A percentile compares a stretch with the other conserved stretches of the same genome.
Conservation (phyloP, 2,329 filamentous ascomycete species). For the Aspergillus fijiensis region DNA sequence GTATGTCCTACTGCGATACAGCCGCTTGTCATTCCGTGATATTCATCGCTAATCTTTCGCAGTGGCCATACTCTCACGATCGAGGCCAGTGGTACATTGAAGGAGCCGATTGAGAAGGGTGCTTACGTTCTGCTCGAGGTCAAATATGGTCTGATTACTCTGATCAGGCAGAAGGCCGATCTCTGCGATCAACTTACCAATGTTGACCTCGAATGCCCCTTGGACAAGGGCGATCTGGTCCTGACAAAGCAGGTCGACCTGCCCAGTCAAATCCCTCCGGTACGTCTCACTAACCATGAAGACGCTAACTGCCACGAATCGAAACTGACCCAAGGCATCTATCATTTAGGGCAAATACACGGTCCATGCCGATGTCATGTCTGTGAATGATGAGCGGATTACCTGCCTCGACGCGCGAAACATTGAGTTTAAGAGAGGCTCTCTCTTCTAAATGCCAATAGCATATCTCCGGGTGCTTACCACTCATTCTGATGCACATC, state of each 20-base stretch:
- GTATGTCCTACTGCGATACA: slow-evolving; percentile 56
- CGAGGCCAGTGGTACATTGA: slow-evolving; percentile 72
- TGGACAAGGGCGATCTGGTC: slow-evolving; percentile 72
- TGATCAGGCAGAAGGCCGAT: slow-evolving; percentile 77
- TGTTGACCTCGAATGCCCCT: slow-evolving; percentile 83
- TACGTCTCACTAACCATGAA: slow-evolving; percentile 50
- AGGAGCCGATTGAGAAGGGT: slow-evolving; percentile 69
- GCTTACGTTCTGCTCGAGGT: slow-evolving; percentile 81
- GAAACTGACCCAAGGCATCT: slow-evolving; percentile 9
- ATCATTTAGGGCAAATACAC: slow-evolving; percentile 75
- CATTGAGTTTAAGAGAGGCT: slow-evolving; percentile 32
- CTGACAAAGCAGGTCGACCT: slow-evolving; percentile 81
- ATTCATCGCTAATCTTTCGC: slow-evolving; percentile 16
- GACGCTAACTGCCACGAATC: neutral
- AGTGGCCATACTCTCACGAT: slow-evolving; percentile 80
- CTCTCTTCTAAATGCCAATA: neutral
- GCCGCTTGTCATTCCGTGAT: neutral
- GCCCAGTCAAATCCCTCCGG: slow-evolving; percentile 82
- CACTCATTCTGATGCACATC: neutral
- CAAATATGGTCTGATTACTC: slow-evolving; percentile 89
- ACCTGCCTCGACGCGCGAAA: slow-evolving; percentile 75
- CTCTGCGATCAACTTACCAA: slow-evolving; percentile 87
- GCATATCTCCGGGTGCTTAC: neutral
- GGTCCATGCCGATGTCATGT: slow-evolving; percentile 82
- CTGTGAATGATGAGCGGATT: slow-evolving; percentile 68